Evolutionary conservation across 176 grass and related monocot genomes (phyloP), one percentile per base, ranked within the genome.

Genomic region (Carex pumila): DNA sequence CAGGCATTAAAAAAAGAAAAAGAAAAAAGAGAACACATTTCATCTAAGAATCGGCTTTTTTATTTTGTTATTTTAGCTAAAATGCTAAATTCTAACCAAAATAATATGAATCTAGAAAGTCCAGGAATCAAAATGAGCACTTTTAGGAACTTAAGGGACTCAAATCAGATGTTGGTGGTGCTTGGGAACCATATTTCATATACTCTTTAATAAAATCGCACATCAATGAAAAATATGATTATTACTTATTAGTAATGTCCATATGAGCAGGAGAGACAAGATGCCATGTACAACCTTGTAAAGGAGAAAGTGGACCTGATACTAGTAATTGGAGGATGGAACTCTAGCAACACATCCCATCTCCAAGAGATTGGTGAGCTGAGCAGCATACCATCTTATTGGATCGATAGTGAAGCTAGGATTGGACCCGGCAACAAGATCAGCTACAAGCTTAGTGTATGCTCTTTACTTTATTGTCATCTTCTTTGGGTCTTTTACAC

Each of bases 281-380:
- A 99, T 84, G 97, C 97, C 36, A 99, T 99, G 97, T 95, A 89
- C 69, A 66, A 94, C 10, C 56, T 99, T 36, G 97, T 94, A 81
- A 89, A 99, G 88, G 97, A 99, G 78, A 99, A 96, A 89, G 83
- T 99, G 66, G 97, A 99, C 45, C 91, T 99, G 47, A 92, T 99
- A 85, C 93, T 99, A 8, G 93, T 99, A 15, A 10, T 99, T 92
- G 97, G 97, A 67, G 97, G 97, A 65, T 99, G 97, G 97, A 99
- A 99, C 75, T 99, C 97, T 71, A 95, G 93, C 83, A 99, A 99
- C 62, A 99, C 97, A n/a, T 94, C 93, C 45, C 97, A 99, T 85
- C 85, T 99, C 45, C 97, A 99, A 95, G 97, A 99, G 85, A 99
- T 99, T 60, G 97, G 87, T 81, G 97, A 99, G 55, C 91, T 89